Evolutionary conservation across 352 stramenopile genomes (phyloP).

Genomic region (Phytophthora foliorum): DNA sequence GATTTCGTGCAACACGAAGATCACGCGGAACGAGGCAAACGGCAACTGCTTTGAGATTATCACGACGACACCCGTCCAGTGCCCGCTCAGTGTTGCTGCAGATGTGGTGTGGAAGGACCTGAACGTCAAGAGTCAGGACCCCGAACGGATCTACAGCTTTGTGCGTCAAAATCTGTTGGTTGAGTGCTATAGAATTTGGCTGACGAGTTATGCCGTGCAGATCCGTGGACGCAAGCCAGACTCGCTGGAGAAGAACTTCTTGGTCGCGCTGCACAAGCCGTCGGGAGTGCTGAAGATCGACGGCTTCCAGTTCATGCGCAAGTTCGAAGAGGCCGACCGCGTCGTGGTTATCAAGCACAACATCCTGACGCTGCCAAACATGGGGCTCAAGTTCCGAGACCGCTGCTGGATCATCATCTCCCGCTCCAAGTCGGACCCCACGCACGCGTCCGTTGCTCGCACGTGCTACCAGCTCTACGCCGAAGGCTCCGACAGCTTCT

Average conservation of each 20-base stretch:
- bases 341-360: conserved; percentile 44
- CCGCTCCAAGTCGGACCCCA: conserved; percentile 36
- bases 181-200: not conserved
- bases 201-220: not conserved
- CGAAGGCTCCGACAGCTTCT: conserved; percentile 29
- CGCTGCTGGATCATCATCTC: conserved; percentile 50
- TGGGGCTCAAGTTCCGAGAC: conserved; percentile 40
- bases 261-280: conserved; percentile 41
- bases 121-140: conserved; percentile 42
- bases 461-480: conserved; percentile 47
- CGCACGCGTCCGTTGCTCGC: conserved; percentile 33
- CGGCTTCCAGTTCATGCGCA: conserved; percentile 46
- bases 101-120: conserved; percentile 44
- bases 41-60: conserved; percentile 42
- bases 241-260: conserved; percentile 49
- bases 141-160: conserved; percentile 46
- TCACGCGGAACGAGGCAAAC: conserved; percentile 32
- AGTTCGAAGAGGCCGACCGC: conserved; percentile 42
- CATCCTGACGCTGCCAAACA: conserved; percentile 34
- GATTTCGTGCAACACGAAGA: conserved; percentile 42
- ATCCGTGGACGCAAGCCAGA: conserved; percentile 40
- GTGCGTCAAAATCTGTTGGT: conserved; percentile 22
- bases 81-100: conserved; percentile 20
- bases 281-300: conserved; percentile 39
- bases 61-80: conserved; percentile 40